These are phyloP conservation scores for Cutaneotrichosporon sp. DNA, from an alignment of 1,284 basidiomycete genomes.

Conservation along the genomic window DNA sequence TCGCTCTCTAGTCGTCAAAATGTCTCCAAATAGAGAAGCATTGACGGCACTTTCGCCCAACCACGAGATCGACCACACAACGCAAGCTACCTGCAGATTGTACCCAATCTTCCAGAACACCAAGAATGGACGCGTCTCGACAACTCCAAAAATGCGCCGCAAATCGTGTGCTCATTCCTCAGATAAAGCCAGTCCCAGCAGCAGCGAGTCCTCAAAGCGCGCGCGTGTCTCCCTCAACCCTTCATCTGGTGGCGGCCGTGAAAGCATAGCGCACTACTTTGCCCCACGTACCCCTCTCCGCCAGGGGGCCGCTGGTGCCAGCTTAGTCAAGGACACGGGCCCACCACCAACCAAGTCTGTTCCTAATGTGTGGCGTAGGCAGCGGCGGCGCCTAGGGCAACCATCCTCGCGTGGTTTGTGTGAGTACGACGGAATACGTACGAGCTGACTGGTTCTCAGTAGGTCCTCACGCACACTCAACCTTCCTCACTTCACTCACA, in stretches of 20 bases:
- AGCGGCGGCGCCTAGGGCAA: constrained; percentile 11
- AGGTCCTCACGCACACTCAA: neutral
- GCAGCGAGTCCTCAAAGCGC: neutral
- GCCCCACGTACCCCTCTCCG: neutral
- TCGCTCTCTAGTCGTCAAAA: neutral
- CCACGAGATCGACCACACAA: neutral
- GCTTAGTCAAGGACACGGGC: neutral
- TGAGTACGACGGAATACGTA: neutral
- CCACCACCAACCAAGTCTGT: neutral
- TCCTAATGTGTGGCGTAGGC: neutral
- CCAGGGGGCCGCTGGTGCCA: neutral
- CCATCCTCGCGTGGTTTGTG: neutral
- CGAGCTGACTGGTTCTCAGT: neutral
- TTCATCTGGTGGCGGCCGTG: neutral
- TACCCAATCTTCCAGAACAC: constrained; percentile 17
- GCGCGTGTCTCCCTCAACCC: neutral
- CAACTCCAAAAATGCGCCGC: neutral
- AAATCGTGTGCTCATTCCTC: neutral
- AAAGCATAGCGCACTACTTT: constrained; percentile 12
- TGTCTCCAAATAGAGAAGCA: neutral
- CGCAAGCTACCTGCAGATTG: neutral
- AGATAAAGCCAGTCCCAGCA: neutral
- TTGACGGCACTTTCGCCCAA: neutral
- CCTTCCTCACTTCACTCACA: constrained; percentile 28
- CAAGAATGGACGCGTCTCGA: neutral